Conservation (phyloP, 2,329 filamentous ascomycete species). For the Dactylellina leptospora region DNA sequence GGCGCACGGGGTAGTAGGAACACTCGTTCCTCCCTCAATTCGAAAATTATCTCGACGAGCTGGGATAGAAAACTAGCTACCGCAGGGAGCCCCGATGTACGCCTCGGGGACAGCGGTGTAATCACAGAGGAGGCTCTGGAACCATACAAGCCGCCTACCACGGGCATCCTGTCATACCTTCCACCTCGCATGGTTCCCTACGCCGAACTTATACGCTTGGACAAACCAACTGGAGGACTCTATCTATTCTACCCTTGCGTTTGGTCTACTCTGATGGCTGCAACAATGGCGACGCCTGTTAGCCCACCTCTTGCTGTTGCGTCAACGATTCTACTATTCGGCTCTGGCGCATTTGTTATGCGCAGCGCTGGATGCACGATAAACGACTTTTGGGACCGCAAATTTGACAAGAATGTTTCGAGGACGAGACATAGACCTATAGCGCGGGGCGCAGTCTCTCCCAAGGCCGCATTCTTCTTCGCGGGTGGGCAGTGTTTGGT, state of each 20-base stretch:
- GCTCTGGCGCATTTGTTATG: conserved; percentile 81
- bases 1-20: conserved; percentile 22
- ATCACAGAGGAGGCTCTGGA: conserved; percentile 15
- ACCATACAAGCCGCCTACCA: conserved; percentile 73
- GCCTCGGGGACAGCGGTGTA: conserved; percentile 27
- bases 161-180: conserved; percentile 74
- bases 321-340: conserved; percentile 73
- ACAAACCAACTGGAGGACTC: conserved; percentile 82
- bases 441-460: conserved; percentile 78
- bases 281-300: conserved; percentile 72
- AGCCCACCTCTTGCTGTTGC: conserved; percentile 70
- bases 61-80: conserved; percentile 33
- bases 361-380: conserved; percentile 87
- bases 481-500: conserved; percentile 77
- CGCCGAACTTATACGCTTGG: conserved; percentile 79
- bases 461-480: conserved; percentile 75
- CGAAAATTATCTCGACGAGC: conserved; percentile 2
- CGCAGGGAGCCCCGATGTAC: conserved; percentile 41
- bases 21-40: conserved; percentile 25
- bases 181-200: conserved; percentile 79
- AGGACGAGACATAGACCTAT: conserved; percentile 82
- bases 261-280: conserved; percentile 83
- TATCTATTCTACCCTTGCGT: conserved; percentile 87
- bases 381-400: conserved; percentile 89
- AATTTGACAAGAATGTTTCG: conserved; percentile 81